Percentiles rank a stretch among this genome's conserved stretches.
These are phyloP conservation scores for Nemania sp. DNA, from an alignment of 2,329 filamentous ascomycete species.

Conservation along the genomic window DNA sequence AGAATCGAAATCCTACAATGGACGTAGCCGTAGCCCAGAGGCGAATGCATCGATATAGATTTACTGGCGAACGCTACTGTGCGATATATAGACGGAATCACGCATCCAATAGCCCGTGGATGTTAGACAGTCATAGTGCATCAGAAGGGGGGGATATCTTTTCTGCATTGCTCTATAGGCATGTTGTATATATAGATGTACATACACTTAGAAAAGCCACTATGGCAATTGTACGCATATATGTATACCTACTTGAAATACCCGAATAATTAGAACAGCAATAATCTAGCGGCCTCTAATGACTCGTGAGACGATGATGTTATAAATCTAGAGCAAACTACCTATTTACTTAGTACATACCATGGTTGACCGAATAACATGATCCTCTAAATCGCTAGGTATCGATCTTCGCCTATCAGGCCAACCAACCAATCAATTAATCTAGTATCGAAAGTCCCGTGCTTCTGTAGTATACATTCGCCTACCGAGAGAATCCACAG, in stretches of 20 bases:
- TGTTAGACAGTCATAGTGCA: not conserved
- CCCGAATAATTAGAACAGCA: not conserved
- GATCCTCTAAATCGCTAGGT: not conserved
- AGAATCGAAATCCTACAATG: not conserved
- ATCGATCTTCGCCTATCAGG: conserved; percentile 3
- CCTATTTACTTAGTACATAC: not conserved
- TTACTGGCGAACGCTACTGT: not conserved
- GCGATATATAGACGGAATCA: not conserved
- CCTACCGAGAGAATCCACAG: not conserved
- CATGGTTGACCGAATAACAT: not conserved
- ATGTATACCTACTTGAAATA: conserved; percentile 1
- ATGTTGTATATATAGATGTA: conserved; percentile 17
- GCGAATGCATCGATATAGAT: not conserved
- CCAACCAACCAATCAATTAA: not conserved
- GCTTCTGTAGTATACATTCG: conserved; percentile 13
- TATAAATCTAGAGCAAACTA: conserved; percentile 1
- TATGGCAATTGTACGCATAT: conserved; percentile 14
- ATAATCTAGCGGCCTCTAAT: not conserved
- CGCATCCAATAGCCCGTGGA: not conserved
- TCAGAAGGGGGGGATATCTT: not conserved
- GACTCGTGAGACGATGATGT: not conserved
- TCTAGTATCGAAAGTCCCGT: not conserved
- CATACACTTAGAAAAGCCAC: conserved; percentile 18
- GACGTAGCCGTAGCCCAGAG: not conserved
- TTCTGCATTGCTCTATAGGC: not conserved